phyloP scores from a whole-genome alignment of 2,329 filamentous ascomycete genomes.

The Penicillium sp. region DNA sequence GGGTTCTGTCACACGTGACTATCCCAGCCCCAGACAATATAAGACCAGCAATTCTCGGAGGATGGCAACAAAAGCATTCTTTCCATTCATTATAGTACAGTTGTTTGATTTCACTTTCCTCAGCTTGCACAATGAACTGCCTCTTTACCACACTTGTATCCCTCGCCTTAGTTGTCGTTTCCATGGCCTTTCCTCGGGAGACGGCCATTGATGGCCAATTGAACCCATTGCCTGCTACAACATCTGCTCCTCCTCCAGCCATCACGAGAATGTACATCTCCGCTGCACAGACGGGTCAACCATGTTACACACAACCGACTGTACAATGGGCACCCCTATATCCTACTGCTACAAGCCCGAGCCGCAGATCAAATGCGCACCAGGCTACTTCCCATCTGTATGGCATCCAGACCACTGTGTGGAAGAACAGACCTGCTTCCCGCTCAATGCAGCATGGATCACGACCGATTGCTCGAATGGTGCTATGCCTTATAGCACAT shows the following conservation, averaged over 20 bases:
- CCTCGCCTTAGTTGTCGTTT: not conserved
- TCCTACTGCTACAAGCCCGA: slow-evolving; percentile 20
- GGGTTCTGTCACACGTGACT: too few species aligned
- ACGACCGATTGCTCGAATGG: slow-evolving; percentile 25
- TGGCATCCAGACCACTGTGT: slow-evolving; percentile 26
- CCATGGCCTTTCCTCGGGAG: slow-evolving; percentile 11
- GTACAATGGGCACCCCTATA: slow-evolving; percentile 23
- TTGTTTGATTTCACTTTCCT: not conserved
- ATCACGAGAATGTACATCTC: slow-evolving; percentile 13
- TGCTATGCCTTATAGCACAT: slow-evolving; percentile 16
- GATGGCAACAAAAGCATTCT: not conserved
- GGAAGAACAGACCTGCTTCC: slow-evolving; percentile 21
- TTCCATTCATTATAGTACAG: not conserved
- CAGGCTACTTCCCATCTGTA: slow-evolving; percentile 21
- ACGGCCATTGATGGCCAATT: not conserved
- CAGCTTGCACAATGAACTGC: not conserved
- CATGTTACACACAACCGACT: slow-evolving; percentile 24
- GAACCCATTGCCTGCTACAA: not conserved
- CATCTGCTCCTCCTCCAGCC: slow-evolving; percentile 6
- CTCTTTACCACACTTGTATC: not conserved
- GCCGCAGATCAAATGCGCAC: slow-evolving; percentile 17
- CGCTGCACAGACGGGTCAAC: slow-evolving; percentile 19
- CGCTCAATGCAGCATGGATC: slow-evolving; percentile 21
- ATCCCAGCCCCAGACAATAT: not conserved
- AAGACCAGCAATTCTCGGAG: not conserved